These are phyloP conservation scores for Collybia nuda DNA, from an alignment of 768 basidiomycete genomes.

Conservation along the genomic window DNA sequence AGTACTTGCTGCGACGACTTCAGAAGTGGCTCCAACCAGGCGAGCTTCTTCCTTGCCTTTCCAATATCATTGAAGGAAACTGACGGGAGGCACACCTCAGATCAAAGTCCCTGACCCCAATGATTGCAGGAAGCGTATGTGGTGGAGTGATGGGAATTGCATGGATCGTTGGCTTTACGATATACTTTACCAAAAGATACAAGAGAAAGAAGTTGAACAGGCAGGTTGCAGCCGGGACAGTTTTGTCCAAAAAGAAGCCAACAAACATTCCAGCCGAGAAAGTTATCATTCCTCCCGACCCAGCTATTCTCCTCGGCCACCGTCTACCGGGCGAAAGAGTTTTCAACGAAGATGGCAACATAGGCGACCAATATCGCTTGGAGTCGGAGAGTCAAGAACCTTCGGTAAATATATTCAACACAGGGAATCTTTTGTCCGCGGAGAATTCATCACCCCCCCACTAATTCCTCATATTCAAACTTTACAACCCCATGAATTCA, in stretches of 20 bases:
- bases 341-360: constrained; percentile 1
- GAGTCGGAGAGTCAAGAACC: constrained; percentile 3
- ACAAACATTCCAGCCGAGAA: constrained; percentile 38
- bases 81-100: constrained; percentile 23
- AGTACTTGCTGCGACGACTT: too few species aligned
- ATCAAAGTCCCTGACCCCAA: constrained; percentile 55
- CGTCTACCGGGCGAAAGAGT: constrained; percentile 37
- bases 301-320: constrained; percentile 58
- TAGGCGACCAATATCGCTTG: constrained; percentile 6
- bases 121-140: constrained; percentile 59
- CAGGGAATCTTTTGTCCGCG: too few species aligned
- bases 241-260: constrained; percentile 37
- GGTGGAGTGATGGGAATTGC: constrained; percentile 49
- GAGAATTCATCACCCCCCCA: too few species aligned
- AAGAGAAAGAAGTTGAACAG: constrained; percentile 46
- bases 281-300: constrained; percentile 64
- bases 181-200: constrained; percentile 56
- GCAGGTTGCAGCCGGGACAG: constrained; percentile 41
- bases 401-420: too few species aligned
- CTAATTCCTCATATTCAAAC: too few species aligned
- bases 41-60: neutral
- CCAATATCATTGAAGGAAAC: neutral
- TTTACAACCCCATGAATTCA: too few species aligned
- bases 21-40: too few species aligned
- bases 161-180: constrained; percentile 55